phyloP scores from a whole-genome alignment of 2,329 filamentous ascomycete species.

The Gyromitra esculenta region DNA sequence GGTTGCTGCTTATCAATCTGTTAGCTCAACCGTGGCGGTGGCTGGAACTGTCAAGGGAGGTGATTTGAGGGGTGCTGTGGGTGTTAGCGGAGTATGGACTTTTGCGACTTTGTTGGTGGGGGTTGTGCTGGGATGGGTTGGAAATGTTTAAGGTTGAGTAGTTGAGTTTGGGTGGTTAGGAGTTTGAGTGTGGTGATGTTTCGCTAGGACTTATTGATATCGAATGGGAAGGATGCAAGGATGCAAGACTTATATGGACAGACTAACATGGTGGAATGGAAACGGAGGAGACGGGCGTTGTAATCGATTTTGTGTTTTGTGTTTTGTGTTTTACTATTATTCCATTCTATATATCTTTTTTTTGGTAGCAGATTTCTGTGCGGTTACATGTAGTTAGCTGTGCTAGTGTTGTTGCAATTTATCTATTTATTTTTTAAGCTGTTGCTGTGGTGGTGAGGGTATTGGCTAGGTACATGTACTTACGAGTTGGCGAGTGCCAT shows the following conservation, averaged over 20 bases:
- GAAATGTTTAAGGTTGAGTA: constrained; percentile 37
- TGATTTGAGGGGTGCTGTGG: constrained; percentile 48
- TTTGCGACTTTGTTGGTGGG: constrained; percentile 51
- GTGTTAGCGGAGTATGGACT: constrained; percentile 52
- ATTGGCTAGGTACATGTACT: neutral
- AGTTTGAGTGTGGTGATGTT: constrained; percentile 15
- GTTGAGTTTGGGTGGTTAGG: neutral
- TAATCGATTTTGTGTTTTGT: constrained; percentile 28
- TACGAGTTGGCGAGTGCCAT: neutral
- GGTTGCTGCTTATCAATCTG: constrained; percentile 50
- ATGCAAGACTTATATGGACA: neutral
- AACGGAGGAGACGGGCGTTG: constrained; percentile 37
- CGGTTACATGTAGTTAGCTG: constrained; percentile 4
- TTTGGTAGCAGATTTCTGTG: constrained; percentile 17
- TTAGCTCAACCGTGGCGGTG: constrained; percentile 45
- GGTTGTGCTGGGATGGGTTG: constrained; percentile 54
- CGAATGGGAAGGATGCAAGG: neutral
- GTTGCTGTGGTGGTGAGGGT: neutral
- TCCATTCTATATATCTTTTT: constrained; percentile 18
- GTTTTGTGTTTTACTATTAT: constrained; percentile 13
- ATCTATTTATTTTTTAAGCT: constrained; percentile 1
- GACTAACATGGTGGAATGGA: constrained; percentile 1
- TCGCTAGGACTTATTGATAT: constrained; percentile 13
- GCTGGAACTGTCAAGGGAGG: constrained; percentile 53
- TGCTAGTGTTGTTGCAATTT: constrained; percentile 4